These are phyloP conservation scores for Aspergillus ibericus DNA, from an alignment of 2,329 filamentous ascomycete genomes.

Conservation along the genomic window DNA sequence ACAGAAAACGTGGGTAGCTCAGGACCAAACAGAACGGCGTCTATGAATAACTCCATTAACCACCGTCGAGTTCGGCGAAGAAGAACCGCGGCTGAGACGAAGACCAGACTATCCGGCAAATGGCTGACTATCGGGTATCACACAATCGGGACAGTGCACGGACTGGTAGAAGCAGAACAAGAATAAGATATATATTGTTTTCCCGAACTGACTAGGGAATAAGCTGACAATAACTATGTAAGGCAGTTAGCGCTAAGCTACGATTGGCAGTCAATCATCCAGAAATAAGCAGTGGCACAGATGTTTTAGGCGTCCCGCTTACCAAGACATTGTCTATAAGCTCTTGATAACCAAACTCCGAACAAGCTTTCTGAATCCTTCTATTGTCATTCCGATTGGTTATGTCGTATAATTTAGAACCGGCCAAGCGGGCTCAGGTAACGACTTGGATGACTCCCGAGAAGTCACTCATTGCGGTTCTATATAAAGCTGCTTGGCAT, in stretches of 20 bases:
- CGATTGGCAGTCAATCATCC: not conserved
- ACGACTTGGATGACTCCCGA: not conserved
- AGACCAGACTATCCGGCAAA: not conserved
- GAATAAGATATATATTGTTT: not conserved
- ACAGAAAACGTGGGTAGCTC: not conserved
- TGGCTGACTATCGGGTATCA: not conserved
- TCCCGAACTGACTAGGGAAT: not conserved
- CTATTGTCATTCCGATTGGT: not conserved
- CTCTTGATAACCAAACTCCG: not conserved
- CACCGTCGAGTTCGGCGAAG: not conserved
- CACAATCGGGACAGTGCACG: not conserved
- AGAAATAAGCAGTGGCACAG: not conserved
- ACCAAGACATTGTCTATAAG: not conserved
- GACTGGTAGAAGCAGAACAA: not conserved
- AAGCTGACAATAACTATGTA: not conserved
- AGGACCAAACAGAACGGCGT: not conserved
- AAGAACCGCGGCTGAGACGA: not conserved
- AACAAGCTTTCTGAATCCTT: not conserved
- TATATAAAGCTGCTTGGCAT: not conserved
- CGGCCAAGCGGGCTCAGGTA: not conserved
- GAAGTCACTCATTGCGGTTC: not conserved
- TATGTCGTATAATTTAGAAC: not conserved
- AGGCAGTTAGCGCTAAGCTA: not conserved
- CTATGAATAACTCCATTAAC: not conserved
- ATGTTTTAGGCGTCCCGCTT: not conserved